Percentiles rank a stretch among this genome's conserved stretches.
phyloP scores from a whole-genome alignment of 179 eudicot species.

The Gypsophila paniculata region DNA sequence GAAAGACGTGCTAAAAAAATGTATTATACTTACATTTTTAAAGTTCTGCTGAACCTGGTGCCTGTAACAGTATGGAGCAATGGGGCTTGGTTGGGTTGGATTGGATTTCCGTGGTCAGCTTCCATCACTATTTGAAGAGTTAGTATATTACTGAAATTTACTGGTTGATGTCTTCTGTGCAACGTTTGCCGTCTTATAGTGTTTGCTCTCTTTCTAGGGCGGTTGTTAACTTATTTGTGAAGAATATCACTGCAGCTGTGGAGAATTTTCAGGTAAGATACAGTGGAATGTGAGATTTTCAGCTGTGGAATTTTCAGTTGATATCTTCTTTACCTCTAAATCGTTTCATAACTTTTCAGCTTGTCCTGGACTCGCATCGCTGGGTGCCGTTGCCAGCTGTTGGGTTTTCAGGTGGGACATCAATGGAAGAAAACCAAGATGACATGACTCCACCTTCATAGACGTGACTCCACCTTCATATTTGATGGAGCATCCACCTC shows the following conservation, averaged over 20 bases:
- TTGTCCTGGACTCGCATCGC: constrained; percentile 93
- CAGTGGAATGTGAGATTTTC: constrained; percentile 6
- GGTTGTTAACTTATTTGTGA: constrained; percentile 75
- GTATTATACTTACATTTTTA: constrained; percentile 7
- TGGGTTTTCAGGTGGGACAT: constrained; percentile 64
- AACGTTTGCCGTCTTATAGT: constrained; percentile 18
- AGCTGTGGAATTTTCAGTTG: too few species aligned
- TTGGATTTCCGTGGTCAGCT: constrained; percentile 93
- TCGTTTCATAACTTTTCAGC: constrained; percentile 37
- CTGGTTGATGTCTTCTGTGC: constrained; percentile 12
- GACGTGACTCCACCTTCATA: constrained; percentile 79
- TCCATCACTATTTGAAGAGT: constrained; percentile 97
- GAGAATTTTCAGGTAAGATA: constrained; percentile 86
- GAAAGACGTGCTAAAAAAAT: not conserved
- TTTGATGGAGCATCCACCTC: constrained; percentile 99
- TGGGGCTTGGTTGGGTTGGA: constrained; percentile 99
- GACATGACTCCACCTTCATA: too few species aligned
- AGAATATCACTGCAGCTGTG: constrained; percentile 77
- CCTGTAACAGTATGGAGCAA: constrained; percentile 73
- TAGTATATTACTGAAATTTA: constrained; percentile 22
- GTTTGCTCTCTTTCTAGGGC: constrained; percentile 64
- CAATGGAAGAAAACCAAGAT: constrained; percentile 62
- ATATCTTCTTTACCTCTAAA: constrained; percentile 7
- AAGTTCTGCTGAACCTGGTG: constrained; percentile 15
- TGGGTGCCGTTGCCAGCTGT: constrained; percentile 95